These are phyloP conservation scores for Arabidopsis arenosa DNA, from an alignment of 345 rosid genomes.

Conservation along the genomic window DNA sequence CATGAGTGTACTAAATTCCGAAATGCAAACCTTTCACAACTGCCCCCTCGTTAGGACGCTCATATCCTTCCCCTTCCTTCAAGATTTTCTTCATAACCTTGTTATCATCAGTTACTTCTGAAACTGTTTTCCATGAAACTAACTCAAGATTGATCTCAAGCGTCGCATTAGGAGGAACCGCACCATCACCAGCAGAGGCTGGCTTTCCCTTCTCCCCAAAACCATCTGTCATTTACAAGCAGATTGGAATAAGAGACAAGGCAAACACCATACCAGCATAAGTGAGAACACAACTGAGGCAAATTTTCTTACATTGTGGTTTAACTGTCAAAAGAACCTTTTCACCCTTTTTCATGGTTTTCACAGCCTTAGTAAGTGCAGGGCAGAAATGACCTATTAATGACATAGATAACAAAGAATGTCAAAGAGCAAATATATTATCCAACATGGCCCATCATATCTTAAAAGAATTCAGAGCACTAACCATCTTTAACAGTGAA, in stretches of 20 bases:
- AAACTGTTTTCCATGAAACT: conserved; percentile 85
- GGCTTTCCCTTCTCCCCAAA: conserved; percentile 89
- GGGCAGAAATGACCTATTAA: conserved; percentile 80
- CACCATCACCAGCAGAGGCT: conserved; percentile 56
- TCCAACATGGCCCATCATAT: not conserved
- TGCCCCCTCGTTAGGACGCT: conserved; percentile 82
- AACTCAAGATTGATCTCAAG: conserved; percentile 68
- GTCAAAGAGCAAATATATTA: not conserved
- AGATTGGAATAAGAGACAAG: conserved; percentile 7
- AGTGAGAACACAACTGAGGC: not conserved
- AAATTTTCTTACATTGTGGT: conserved; percentile 44
- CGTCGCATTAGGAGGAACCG: conserved; percentile 81
- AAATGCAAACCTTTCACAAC: conserved; percentile 61
- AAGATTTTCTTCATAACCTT: conserved; percentile 81
- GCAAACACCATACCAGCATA: not conserved
- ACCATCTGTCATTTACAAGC: conserved; percentile 59
- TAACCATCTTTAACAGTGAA: conserved; percentile 80
- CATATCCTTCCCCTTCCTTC: conserved; percentile 92
- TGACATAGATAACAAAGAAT: not conserved
- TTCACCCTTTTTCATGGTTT: conserved; percentile 93
- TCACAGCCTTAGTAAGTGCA: conserved; percentile 76
- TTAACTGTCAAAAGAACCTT: conserved; percentile 79
- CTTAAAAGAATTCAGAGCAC: conserved; percentile 10
- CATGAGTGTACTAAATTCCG: not conserved
- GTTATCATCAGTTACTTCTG: conserved; percentile 81